phyloP scores from a whole-genome alignment of 495 filamentous ascomycete species.

The Gamarada debralockiae region DNA sequence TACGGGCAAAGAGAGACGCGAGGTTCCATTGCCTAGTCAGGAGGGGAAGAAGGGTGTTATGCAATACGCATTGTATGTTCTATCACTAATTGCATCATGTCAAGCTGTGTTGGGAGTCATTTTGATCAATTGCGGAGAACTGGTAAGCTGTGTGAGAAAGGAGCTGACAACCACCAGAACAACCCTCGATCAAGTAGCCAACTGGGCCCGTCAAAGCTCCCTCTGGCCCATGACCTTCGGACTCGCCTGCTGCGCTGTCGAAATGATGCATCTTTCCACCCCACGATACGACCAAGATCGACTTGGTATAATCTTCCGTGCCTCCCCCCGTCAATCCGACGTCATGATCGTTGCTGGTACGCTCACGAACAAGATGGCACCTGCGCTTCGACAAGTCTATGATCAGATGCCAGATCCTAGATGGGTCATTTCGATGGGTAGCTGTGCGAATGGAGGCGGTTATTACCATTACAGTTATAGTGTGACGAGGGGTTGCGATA shows the following conservation, averaged over 20 bases:
- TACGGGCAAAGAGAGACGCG: conserved; percentile 41
- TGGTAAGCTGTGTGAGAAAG: too few relatives aligned
- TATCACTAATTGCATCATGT: background rate
- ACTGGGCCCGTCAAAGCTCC: conserved; percentile 92
- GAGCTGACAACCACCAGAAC: conserved; percentile 49
- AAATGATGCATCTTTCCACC: conserved; percentile 98
- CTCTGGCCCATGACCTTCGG: conserved; percentile 99
- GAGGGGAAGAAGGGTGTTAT: conserved; percentile 90
- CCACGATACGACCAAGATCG: conserved; percentile 96
- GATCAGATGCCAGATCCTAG: conserved; percentile 96
- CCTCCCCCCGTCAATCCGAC: conserved; percentile 90
- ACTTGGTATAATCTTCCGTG: conserved; percentile 95
- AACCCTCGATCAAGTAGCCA: conserved; percentile 85
- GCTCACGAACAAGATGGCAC: conserved; percentile 97
- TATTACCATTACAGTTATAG: conserved; percentile 95
- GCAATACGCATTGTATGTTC: conserved; percentile 92
- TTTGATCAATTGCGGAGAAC: too few relatives aligned
- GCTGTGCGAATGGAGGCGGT: conserved; percentile 87
- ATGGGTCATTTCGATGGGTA: conserved; percentile 92
- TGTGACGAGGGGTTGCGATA: conserved; percentile 82
- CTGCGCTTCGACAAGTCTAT: conserved; percentile 90
- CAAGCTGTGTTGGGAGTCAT: background rate
- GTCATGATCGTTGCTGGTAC: conserved; percentile 98
- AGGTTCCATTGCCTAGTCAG: conserved; percentile 87
- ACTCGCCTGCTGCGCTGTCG: conserved; percentile 92